Base-by-base conservation (phyloP, 176 grass and related monocot species). In the Calamus simplicifolius region DNA sequence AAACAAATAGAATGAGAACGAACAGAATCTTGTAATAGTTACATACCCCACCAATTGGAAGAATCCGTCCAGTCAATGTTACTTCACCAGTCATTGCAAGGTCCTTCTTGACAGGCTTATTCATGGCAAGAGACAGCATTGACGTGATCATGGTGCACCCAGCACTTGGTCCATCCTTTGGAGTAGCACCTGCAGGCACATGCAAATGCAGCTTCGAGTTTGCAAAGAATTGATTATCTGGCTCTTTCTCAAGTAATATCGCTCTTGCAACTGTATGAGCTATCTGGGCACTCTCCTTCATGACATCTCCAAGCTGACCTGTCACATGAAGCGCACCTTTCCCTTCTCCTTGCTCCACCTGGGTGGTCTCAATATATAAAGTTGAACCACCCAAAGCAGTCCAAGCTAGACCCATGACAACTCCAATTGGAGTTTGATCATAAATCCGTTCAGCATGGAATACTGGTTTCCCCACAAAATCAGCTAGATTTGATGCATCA, bases 361-460 rank as follows among this genome's bases (percentile, higher is more conserved):
- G 65, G 27, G 79, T 71, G 19, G 93, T 92, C 79, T 92, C 93
- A 4, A 98, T 85, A 52, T 92, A 92, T 26, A 98, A 56, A 28
- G 93, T 92, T 57, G 93, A 98, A 66, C 93, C 87, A 56, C 87
- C 87, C 78, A 98, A 70, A 23, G 87, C 66, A 72, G 93, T 98
- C 93, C 93, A 98, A 58, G 93, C 93, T 66, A 98, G 74, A 62
- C 93, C 93, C 84, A 98, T 97, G 29, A 98, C 87, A 52, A 98
- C 93, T 82, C 93, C 93, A 73, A 98, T 16, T 53, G 93, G 93
- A 27, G 93, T 92, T 49, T 85, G 78, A 48, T 91, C 84, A 75
- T 92, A 98, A 62, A 98, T 92, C 16, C 93, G 87, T 62, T 98
- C 93, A 17, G 87, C 93, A 74, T 92, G 93, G 78, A 98, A 98